Evolutionary conservation across 129 eudicot genomes (phyloP).

Genomic region (Mikania micrantha): DNA sequence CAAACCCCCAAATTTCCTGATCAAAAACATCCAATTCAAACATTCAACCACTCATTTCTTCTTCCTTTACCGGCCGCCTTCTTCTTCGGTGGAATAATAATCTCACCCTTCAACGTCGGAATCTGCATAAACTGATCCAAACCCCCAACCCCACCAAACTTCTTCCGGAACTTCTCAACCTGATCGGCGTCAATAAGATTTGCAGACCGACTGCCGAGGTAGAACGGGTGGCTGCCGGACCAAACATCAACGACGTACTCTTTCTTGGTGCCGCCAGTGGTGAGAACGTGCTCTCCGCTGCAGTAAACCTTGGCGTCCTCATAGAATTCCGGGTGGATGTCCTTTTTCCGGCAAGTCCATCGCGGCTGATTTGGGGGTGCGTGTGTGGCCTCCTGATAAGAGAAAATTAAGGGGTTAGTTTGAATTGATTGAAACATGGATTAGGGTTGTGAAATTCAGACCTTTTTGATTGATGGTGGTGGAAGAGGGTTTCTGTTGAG

Average conservation of each 20-base stretch:
- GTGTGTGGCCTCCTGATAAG: conserved; percentile 8
- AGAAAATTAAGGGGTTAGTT: background rate
- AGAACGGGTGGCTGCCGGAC: conserved; percentile 88
- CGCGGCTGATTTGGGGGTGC: conserved; percentile 27
- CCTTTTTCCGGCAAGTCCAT: conserved; percentile 64
- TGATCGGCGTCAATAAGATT: conserved; percentile 54
- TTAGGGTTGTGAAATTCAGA: background rate
- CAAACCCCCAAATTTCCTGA: background rate
- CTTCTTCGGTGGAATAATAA: conserved; percentile 56
- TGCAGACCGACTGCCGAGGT: conserved; percentile 53
- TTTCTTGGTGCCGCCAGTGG: conserved; percentile 73
- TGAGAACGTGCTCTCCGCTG: conserved; percentile 70
- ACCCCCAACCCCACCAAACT: conserved; percentile 37
- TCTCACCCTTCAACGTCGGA: conserved; percentile 77
- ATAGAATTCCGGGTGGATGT: conserved; percentile 69
- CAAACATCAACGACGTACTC: conserved; percentile 79
- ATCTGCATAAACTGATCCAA: conserved; percentile 49
- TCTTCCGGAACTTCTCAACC: conserved; percentile 73
- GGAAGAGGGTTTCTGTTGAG: conserved; percentile 38
- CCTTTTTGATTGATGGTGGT: conserved; percentile 28
- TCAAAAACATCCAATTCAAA: background rate
- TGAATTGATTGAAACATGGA: background rate
- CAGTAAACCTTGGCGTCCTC: conserved; percentile 69
- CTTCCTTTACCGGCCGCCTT: conserved; percentile 46
- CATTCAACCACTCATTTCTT: conserved; percentile 32